Base-by-base conservation (phyloP, 306 rosid genomes). In the Betula pendula region DNA sequence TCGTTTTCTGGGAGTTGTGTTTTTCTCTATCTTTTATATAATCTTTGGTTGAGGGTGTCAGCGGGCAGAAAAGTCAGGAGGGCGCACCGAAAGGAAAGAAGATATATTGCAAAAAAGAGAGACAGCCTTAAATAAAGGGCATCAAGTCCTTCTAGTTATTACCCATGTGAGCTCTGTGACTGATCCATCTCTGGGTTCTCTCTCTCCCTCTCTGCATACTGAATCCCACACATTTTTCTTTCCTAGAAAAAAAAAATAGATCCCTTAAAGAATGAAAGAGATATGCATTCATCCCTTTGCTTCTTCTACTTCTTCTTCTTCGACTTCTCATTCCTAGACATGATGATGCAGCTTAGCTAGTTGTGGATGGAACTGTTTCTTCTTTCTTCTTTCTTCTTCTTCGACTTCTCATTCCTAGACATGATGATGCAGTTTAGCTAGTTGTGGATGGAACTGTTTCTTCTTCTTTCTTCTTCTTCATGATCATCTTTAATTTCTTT, bases 41-140 rank as follows among this genome's bases (percentile, higher is more conserved):
- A 67, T 91, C 89, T 88, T 84, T 81, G 88, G 75, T 38, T 6
- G 42, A 85, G 89, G 83, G 90, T 84, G 90, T 93, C 96, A 93
- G 95, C 45, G 48, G 12, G 77, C 83, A 76, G 75, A 85, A 82
- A 81, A 85, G 95, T 92, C 86, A 84, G 73, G 17, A 47, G 80
- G 80, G 81, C 82, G 83, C 92, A 86, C 92, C 86, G 76, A 87
- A 70, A 80, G 72, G 71, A 45, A 43, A 74, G n/a, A 60, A 68
- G 74, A 79, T 48, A 79, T 48, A 78, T 70, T 79, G 81, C 79
- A 83, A 81, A 84, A 81, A 85, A 85, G 53, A 79, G 87, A 72
- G 74, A 83, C 59, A 73, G 74, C 72, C 74, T 83, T 84, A 75
- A 80, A 68, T 81, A 50, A 20, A 78, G 51, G 74, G 43, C 59